Percentiles rank a stretch among this genome's conserved stretches.
phyloP scores from a whole-genome alignment of 2,329 filamentous ascomycete genomes.

The Neopestalotiopsis sp. region DNA sequence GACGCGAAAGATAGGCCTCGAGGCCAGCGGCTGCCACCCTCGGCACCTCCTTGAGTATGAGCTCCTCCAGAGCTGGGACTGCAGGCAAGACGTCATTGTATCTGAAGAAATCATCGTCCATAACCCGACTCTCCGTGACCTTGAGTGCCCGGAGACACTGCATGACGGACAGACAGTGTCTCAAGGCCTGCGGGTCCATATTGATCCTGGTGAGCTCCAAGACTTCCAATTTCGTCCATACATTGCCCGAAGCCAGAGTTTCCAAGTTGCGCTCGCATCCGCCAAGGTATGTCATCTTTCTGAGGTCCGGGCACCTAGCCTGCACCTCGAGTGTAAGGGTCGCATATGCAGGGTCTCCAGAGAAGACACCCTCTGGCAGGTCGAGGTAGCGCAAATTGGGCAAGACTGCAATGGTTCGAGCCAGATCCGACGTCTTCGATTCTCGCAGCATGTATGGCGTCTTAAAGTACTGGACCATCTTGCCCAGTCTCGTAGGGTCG shows the following conservation, averaged over 20 bases:
- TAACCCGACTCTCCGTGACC: slow-evolving; percentile 69
- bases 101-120: slow-evolving; percentile 80
- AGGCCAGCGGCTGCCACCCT: slow-evolving; percentile 76
- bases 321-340: slow-evolving; percentile 85
- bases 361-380: slow-evolving; percentile 85
- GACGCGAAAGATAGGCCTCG: slow-evolving; percentile 67
- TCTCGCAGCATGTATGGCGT: slow-evolving; percentile 95
- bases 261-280: slow-evolving; percentile 83
- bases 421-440: slow-evolving; percentile 82
- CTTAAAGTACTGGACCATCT: slow-evolving; percentile 79
- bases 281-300: slow-evolving; percentile 85
- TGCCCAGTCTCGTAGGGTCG: slow-evolving; percentile 70
- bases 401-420: slow-evolving; percentile 82
- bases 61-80: slow-evolving; percentile 75
- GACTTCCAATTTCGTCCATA: slow-evolving; percentile 76
- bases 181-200: slow-evolving; percentile 73
- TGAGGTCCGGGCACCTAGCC: slow-evolving; percentile 79
- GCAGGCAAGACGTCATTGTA: slow-evolving; percentile 69
- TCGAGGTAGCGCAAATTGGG: slow-evolving; percentile 90
- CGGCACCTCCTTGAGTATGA: slow-evolving; percentile 75
- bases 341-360: slow-evolving; percentile 76
- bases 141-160: slow-evolving; percentile 75
- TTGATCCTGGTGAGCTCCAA: slow-evolving; percentile 72
- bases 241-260: slow-evolving; percentile 65
- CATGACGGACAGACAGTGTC: slow-evolving; percentile 73